Conservation (phyloP, 179 eudicot genomes). For the Drosera spatulata region DNA sequence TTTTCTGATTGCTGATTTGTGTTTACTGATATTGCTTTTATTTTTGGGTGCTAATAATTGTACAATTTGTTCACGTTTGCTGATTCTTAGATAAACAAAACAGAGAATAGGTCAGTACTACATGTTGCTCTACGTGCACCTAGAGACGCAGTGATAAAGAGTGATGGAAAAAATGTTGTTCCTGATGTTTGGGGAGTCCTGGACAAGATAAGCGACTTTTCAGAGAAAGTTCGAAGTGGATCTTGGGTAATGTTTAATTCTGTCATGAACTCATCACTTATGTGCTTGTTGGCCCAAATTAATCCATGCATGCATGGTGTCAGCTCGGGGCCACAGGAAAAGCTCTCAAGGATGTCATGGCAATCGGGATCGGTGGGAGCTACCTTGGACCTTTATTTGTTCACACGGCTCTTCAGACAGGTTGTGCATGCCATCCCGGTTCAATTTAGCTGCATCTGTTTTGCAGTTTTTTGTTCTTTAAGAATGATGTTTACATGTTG, state of each 20-base stretch:
- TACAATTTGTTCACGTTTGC: too few species aligned
- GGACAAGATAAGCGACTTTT: conserved; percentile 75
- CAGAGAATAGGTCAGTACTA: conserved; percentile 94
- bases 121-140: conserved; percentile 98
- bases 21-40: too few species aligned
- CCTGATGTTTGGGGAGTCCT: conserved; percentile 96
- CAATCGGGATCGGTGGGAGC: conserved; percentile 97
- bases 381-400: conserved; percentile 96
- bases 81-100: conserved; percentile 70
- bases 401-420: conserved; percentile 99
- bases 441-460: too few species aligned
- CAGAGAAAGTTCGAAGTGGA: conserved; percentile 88
- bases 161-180: conserved; percentile 90
- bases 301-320: conserved; percentile 3
- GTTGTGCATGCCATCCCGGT: conserved; percentile 16
- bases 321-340: conserved; percentile 98
- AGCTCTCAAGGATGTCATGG: conserved; percentile 64
- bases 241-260: conserved; percentile 63
- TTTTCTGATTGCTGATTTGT: too few species aligned
- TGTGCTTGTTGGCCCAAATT: neutral
- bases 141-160: conserved; percentile 62
- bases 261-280: conserved; percentile 3
- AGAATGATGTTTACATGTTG: too few species aligned
- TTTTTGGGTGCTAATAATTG: too few species aligned
- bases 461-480: too few species aligned